Conservation (phyloP, 2,329 filamentous ascomycete species). For the Chaetothyriales sp. region DNA sequence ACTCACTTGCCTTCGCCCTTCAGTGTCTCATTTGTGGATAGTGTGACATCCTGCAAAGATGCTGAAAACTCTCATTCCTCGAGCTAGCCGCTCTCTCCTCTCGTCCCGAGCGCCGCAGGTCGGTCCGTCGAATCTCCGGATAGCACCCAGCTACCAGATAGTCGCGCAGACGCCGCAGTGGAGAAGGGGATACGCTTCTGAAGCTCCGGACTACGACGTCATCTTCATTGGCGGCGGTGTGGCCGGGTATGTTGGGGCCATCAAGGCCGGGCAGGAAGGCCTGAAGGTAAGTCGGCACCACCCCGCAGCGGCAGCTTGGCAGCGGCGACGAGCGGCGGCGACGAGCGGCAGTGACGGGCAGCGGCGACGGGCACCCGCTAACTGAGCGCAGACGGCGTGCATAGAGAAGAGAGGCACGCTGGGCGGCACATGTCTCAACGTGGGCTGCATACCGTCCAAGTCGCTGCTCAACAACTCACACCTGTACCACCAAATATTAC, state of each 20-base stretch:
- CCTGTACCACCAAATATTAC: constrained; percentile 89
- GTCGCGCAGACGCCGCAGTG: constrained; percentile 12
- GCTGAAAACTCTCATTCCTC: constrained; percentile 15
- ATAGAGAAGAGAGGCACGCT: constrained; percentile 95
- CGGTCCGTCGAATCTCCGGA: constrained; percentile 17
- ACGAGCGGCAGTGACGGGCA: too few species aligned
- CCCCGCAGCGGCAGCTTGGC: neutral
- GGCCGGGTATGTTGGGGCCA: constrained; percentile 94
- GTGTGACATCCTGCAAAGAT: constrained; percentile 5
- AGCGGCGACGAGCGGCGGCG: neutral
- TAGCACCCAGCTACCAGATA: constrained; percentile 16
- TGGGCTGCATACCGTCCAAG: constrained; percentile 98
- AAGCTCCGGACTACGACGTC: constrained; percentile 78
- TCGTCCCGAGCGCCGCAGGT: constrained; percentile 14
- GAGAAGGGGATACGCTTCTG: constrained; percentile 16
- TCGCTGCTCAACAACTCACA: constrained; percentile 99
- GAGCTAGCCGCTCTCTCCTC: constrained; percentile 14
- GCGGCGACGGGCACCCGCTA: constrained; percentile 1
- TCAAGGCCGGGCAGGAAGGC: constrained; percentile 96
- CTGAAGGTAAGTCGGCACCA: constrained; percentile 54
- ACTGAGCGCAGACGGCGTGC: constrained; percentile 59
- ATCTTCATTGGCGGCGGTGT: constrained; percentile 97
- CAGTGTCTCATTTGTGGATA: neutral
- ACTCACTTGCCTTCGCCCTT: neutral
- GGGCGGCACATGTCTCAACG: constrained; percentile 94